Conservation (phyloP, 306 rosid species). For the Lagenaria siceraria region DNA sequence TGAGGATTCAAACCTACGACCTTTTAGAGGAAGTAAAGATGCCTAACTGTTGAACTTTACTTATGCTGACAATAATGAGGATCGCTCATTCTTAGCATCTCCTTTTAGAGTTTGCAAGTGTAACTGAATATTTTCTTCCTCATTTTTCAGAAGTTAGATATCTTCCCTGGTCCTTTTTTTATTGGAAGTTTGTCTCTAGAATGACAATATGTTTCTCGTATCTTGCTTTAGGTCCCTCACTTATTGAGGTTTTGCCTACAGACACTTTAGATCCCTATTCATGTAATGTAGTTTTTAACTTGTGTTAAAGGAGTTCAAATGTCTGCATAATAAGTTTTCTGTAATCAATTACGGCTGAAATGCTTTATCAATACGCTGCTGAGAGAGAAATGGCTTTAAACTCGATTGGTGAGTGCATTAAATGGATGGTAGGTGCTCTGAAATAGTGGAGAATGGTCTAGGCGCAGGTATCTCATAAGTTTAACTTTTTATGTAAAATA, state of each 20-base stretch:
- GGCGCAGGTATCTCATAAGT: not conserved
- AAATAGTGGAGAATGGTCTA: not conserved
- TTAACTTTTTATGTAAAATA: not conserved
- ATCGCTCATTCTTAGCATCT: not conserved
- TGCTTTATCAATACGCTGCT: not conserved
- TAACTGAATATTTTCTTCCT: not conserved
- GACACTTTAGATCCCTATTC: not conserved
- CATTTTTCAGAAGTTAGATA: not conserved
- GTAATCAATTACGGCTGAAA: not conserved
- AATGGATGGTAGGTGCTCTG: not conserved
- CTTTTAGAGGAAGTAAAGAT: not conserved
- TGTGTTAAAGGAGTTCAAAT: not conserved
- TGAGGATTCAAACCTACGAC: not conserved
- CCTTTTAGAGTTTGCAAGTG: not conserved
- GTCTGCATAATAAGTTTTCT: not conserved
- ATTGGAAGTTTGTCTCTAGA: not conserved
- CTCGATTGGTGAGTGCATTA: not conserved
- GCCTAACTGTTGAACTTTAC: not conserved
- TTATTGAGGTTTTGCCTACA: not conserved
- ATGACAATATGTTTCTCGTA: not conserved
- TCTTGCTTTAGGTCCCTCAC: not conserved
- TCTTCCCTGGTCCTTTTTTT: not conserved
- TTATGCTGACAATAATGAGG: not conserved
- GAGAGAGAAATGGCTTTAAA: not conserved
- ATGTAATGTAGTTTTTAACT: not conserved